Base-by-base conservation (phyloP, 2,329 filamentous ascomycete genomes). In the Claviceps sp. region DNA sequence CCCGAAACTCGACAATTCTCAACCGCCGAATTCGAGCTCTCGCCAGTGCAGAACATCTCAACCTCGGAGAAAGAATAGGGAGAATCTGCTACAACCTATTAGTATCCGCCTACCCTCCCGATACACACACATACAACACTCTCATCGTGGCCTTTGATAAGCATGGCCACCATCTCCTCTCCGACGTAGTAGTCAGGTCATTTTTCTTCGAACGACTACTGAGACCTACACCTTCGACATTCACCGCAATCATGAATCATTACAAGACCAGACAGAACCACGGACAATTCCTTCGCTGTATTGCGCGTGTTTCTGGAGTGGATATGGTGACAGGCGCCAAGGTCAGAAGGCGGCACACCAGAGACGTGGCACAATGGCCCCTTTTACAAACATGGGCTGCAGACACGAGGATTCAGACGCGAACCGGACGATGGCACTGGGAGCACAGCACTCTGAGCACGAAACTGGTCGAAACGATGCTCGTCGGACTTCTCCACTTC, bases 101-200 rank as follows among this genome's bases (percentile, higher is more conserved):
- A 16, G 69, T 79, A 3, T 81, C 79, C 2, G 64, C 74, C 2
- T 70, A 78, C 18, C 77, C 81, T 0, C 84, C 86, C 0, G 79
- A 79, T 55, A 75, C 86, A 38, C 73, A 81, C 56, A 88, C 82
- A 3, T 88, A 82, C 68, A 89, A 89, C 61, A 74, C 76, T 13
- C 72, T 93, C 26, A 75, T 91, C 2, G 64, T 77, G n/a, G 77
- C 78, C n/a, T 81, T 91, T 49, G 73, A 76, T 50, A 70, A 72
- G 37, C 62, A 74, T 5, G 69, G 72, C 30, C 68, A 74, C 50
- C 69, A 74, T 52, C 65, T 69, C 40, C 66, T 84, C 18, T 73
- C 77, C 4, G 70, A 79, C 40, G 59, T 70, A n/a, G 70, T 84
- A 37, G 69, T 79, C 20, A 65, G 76, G 48, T 74, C 72, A 0